Base-by-base conservation (phyloP, 371 early-diverging fungal genomes). In the Mortierella sp. region DNA sequence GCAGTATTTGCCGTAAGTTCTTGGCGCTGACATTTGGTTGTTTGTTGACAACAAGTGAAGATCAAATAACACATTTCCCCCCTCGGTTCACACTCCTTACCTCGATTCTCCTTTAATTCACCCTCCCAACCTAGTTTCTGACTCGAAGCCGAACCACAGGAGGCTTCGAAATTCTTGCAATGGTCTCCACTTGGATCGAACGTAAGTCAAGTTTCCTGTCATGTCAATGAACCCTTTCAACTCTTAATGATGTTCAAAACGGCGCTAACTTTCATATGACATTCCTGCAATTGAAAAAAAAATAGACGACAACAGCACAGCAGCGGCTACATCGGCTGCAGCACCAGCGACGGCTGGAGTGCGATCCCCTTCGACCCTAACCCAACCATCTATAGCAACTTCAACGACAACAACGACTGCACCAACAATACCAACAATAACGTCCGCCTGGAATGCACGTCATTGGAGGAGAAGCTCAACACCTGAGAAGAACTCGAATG, bases 391-490 rank as follows among this genome's bases (percentile, higher is more conserved):
- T 6, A 68, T 70, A 8, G 68, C 49, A n/a, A 18, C 81, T 3
- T 16, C 63, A 49, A 48, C 49, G 27, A 55, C 63, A 0, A 16
- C 81, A 35, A 35, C 35, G 35, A 35, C 35, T 35, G 3, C 35
- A 35, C 35, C 35, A 35, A 35, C 48, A n/a, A 46, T 56, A 21
- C 18, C 63, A n/a, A 70, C 48, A n/a, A 46, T 56, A 75, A 65
- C 24, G n/a, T 70, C 82, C 24, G 75, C 73, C 16, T 68, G 73
- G 76, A 77, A 80, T 51, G 70, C 81, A 16, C 76, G 82, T 21
- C 82, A 82, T 35, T 86, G 82, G 86, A 79, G 86, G 16, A 74
- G 86, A 55, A 79, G 70, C 16, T 51, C 77, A 0, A 77, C 82
- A 3, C 79, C 79, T 2, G 86, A 86, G 29, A 80, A 81, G 73